phyloP scores from a whole-genome alignment of 2,329 filamentous ascomycete genomes.

The Diaporthe aspalathi region DNA sequence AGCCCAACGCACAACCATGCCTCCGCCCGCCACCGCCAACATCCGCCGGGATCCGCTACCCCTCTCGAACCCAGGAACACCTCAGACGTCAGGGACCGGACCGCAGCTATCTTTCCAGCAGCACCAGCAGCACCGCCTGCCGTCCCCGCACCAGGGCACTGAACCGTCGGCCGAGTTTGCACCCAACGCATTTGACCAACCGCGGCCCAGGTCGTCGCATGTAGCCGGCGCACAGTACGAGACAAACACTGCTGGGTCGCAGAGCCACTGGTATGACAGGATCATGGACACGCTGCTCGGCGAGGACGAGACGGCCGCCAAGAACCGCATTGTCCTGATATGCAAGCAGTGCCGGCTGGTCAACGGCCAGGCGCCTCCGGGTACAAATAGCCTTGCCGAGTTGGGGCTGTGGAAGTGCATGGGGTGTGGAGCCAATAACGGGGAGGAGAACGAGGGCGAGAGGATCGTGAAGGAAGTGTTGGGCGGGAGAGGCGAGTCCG shows the following conservation, averaged over 20 bases:
- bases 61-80: slow-evolving; percentile 44
- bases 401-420: slow-evolving; percentile 90
- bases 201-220: not conserved
- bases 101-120: slow-evolving; percentile 38
- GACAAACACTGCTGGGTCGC: slow-evolving; percentile 46
- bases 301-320: slow-evolving; percentile 92
- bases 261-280: slow-evolving; percentile 90
- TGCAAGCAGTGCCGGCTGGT: slow-evolving; percentile 86
- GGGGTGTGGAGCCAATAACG: slow-evolving; percentile 85
- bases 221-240: slow-evolving; percentile 43
- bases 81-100: slow-evolving; percentile 38
- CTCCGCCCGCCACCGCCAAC: slow-evolving; percentile 73
- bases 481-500: slow-evolving; percentile 42
- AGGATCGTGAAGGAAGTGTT: slow-evolving; percentile 77
- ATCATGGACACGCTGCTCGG: slow-evolving; percentile 92
- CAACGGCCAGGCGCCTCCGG: slow-evolving; percentile 95
- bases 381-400: slow-evolving; percentile 80
- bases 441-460: slow-evolving; percentile 80
- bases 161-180: slow-evolving; percentile 74
- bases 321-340: slow-evolving; percentile 90
- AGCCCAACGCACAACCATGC: slow-evolving; percentile 59
- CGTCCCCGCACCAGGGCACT: slow-evolving; percentile 44
- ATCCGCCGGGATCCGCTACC: slow-evolving; percentile 58
- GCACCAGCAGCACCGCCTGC: slow-evolving; percentile 33
- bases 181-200: slow-evolving; percentile 72